Base-by-base conservation (phyloP, 495 filamentous ascomycete species). In the Lepidopterella palustris region DNA sequence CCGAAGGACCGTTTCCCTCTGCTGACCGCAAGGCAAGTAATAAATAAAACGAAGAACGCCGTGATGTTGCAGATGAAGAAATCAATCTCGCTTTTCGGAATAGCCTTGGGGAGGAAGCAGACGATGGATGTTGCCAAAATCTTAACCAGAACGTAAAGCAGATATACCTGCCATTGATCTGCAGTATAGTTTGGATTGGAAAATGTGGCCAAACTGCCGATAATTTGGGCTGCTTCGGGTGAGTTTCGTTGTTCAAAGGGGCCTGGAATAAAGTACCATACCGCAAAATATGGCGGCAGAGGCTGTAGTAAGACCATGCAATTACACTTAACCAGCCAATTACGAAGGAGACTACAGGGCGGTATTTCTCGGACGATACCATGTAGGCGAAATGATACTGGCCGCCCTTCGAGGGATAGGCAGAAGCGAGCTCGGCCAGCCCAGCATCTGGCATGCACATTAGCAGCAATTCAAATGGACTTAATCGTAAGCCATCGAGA, bases 361-460 rank as follows among this genome's bases (percentile, higher is more conserved):
- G 32, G n/a, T 39, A n/a, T 39, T 39, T 39, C 32, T 39, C 32
- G 6, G 32, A 39, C 32, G 53, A 26, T 50, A 60, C 63, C 40
- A 23, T 72, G 29, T 75, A 78, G 1, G 74, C 75, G 50, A 76
- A 78, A 57, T 79, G 75, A 66, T 79, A 81, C 61, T 81, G 79
- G 5, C 79, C 79, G 1, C 78, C 79, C 1, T 78, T 77, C 0
- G 80, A 80, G 0, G 78, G 77, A 68, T 78, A 81, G 50, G 76
- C 76, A 9, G 77, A 76, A 0, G 76, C 74, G 23, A 82, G 68
- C 64, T 82, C 80, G 21, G 75, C 78, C 26, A 80, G 67, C 15
- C 74, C 77, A 4, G 75, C 67, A 39, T 39, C 32, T 39, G n/a
- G 6, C n/a, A n/a, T n/a, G n/a, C n/a, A n/a, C n/a, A n/a, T n/a